Evolutionary conservation across 176 grass and related monocot genomes (phyloP).

Genomic region (Oryza punctata): DNA sequence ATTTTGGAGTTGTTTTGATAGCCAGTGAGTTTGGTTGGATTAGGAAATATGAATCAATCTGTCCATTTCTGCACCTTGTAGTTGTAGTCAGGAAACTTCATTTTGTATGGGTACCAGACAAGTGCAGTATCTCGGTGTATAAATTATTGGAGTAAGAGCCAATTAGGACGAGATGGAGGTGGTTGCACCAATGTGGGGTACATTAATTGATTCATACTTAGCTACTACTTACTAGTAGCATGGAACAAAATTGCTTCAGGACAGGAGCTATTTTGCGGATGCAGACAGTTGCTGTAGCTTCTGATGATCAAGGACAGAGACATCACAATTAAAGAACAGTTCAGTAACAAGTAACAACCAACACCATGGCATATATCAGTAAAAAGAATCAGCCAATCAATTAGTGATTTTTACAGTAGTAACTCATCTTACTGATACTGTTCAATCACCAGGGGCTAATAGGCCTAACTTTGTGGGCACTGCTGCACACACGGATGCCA

Average conservation of each 20-base stretch:
- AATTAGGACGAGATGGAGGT: not conserved
- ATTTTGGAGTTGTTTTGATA: not conserved
- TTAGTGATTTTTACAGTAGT: no score
- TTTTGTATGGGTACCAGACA: not conserved
- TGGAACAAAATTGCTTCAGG: not conserved
- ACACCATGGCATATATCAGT: not conserved
- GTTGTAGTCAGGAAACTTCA: not conserved
- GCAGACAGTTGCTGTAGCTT: not conserved
- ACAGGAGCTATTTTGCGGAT: not conserved
- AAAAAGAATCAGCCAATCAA: not conserved
- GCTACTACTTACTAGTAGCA: not conserved
- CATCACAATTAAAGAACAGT: not conserved
- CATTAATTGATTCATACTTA: not conserved
- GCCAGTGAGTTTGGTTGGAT: not conserved
- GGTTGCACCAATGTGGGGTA: not conserved
- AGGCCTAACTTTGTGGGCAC: conserved; percentile 65
- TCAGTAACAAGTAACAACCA: not conserved
- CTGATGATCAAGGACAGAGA: not conserved
- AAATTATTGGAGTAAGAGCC: not conserved
- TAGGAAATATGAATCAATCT: not conserved
- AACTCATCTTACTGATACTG: not conserved
- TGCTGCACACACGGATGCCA: conserved; percentile 67
- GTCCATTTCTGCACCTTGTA: not conserved
- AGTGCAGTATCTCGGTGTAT: not conserved
- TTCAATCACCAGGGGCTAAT: conserved; percentile 53